Evolutionary conservation across 768 basidiomycete genomes (phyloP).

Genomic region (Pisolithus marmoratus): DNA sequence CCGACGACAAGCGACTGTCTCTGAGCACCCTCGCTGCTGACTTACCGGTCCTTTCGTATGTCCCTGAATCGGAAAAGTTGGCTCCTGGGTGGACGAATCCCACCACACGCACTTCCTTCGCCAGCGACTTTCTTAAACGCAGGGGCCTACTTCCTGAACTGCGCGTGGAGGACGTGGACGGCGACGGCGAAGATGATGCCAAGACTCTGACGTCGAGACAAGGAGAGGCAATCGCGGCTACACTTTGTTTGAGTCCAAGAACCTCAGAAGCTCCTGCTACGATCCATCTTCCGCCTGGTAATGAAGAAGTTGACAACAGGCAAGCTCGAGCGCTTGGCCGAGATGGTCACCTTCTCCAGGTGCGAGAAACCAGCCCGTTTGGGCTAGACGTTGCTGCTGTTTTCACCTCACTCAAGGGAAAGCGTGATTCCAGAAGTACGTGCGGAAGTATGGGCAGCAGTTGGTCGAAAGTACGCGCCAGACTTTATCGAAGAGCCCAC

Average conservation of each 20-base stretch:
- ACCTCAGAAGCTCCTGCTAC: constrained; percentile 27
- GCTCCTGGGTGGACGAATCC: constrained; percentile 29
- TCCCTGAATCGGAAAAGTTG: constrained; percentile 28
- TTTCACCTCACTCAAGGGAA: constrained; percentile 13
- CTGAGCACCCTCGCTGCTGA: constrained; percentile 16
- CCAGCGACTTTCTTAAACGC: constrained; percentile 7
- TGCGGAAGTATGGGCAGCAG: constrained; percentile 21
- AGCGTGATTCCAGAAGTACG: constrained; percentile 17
- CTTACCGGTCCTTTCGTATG: constrained; percentile 9
- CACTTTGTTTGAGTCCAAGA: constrained; percentile 42
- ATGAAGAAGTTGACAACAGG: constrained; percentile 2
- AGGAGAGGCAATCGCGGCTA: constrained; percentile 34
- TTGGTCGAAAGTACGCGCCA: constrained; percentile 27
- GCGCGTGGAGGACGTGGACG: constrained; percentile 7
- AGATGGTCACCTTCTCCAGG: constrained; percentile 26
- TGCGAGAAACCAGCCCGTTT: constrained; percentile 43
- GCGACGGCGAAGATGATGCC: constrained; percentile 21
- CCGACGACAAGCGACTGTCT: constrained; percentile 27
- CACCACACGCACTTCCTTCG: constrained; percentile 10
- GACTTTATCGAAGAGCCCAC: constrained; percentile 27
- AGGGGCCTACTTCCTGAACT: constrained; percentile 20
- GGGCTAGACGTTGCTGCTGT: constrained; percentile 35
- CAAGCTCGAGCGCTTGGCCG: constrained; percentile 3
- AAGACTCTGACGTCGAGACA: constrained; percentile 27
- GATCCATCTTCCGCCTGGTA: neutral